Evolutionary conservation across 306 rosid genomes (phyloP).

Genomic region (Ormosia emarginata): DNA sequence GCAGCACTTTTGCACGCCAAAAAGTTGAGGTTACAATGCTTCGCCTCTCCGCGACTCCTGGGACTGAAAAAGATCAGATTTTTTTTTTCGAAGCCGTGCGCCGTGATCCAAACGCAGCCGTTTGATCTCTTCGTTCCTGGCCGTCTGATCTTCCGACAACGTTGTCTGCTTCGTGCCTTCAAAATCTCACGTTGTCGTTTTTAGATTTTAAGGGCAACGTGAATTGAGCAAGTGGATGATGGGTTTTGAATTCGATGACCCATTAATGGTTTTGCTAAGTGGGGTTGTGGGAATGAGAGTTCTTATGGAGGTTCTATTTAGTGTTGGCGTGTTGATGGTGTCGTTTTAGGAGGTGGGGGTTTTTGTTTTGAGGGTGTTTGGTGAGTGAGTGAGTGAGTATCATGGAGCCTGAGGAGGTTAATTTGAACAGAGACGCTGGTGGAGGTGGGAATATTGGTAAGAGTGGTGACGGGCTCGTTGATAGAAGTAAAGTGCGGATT

Average conservation of each 20-base stretch:
- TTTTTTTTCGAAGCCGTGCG: slow-evolving; percentile 21
- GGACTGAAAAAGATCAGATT: neutral
- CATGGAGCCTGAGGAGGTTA: slow-evolving; percentile 58
- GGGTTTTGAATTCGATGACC: neutral
- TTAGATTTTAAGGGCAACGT: neutral
- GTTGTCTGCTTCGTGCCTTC: no score
- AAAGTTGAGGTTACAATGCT: neutral
- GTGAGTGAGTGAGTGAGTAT: neutral
- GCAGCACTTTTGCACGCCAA: neutral
- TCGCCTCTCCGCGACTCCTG: neutral
- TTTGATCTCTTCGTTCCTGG: neutral
- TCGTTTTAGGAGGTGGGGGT: neutral
- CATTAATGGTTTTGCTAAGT: slow-evolving; percentile 29
- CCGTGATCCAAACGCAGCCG: slow-evolving; percentile 21
- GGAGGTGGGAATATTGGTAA: slow-evolving; percentile 33
- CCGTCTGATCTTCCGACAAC: no score
- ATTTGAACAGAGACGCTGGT: slow-evolving; percentile 55
- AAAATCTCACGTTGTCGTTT: neutral
- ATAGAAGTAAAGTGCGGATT: slow-evolving; percentile 91
- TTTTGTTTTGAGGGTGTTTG: neutral
- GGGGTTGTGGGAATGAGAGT: neutral
- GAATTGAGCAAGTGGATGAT: neutral
- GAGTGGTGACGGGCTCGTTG: slow-evolving; percentile 73
- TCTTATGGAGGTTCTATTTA: slow-evolving; percentile 24
- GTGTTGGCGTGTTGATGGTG: slow-evolving; percentile 7